A percentile compares a stretch with the other conserved stretches of the same genome.
Conservation (phyloP, 352 stramenopile species). For the Elongisporangium prolatum region DNA sequence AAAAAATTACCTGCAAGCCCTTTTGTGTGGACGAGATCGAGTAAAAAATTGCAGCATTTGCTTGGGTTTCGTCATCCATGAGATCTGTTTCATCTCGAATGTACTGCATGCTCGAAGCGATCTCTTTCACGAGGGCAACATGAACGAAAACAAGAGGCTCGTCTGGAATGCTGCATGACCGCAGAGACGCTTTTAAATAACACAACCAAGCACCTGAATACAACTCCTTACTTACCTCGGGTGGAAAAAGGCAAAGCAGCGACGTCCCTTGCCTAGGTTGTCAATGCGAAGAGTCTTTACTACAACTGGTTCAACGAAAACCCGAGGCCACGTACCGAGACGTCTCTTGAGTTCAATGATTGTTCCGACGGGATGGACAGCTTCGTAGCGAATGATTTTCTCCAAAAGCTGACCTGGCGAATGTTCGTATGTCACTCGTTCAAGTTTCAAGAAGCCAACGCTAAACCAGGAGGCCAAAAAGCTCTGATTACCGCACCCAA, state of each 20-base stretch:
- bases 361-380: constrained; percentile 91
- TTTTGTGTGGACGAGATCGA: constrained; percentile 94
- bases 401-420: constrained; percentile 91
- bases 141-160: constrained; percentile 95
- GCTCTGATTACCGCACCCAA: no score
- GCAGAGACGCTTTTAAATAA: background rate
- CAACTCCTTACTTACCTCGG: constrained; percentile 41
- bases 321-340: constrained; percentile 42
- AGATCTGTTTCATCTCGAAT: constrained; percentile 79
- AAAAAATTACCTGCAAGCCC: constrained; percentile 59
- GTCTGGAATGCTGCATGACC: constrained; percentile 54
- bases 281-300: background rate
- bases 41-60: constrained; percentile 92
- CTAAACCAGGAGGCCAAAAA: constrained; percentile 92
- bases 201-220: background rate
- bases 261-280: constrained; percentile 41
- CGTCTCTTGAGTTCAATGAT: constrained; percentile 92
- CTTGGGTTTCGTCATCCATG: constrained; percentile 49
- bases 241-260: constrained; percentile 95
- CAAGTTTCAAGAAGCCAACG: constrained; percentile 87
- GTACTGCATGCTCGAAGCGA: constrained; percentile 90
- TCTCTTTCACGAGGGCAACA: constrained; percentile 86
- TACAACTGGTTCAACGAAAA: background rate
- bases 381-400: constrained; percentile 94
- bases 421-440: constrained; percentile 92